Conservation (phyloP, 352 stramenopile genomes). For the Phytophthora parvispora region DNA sequence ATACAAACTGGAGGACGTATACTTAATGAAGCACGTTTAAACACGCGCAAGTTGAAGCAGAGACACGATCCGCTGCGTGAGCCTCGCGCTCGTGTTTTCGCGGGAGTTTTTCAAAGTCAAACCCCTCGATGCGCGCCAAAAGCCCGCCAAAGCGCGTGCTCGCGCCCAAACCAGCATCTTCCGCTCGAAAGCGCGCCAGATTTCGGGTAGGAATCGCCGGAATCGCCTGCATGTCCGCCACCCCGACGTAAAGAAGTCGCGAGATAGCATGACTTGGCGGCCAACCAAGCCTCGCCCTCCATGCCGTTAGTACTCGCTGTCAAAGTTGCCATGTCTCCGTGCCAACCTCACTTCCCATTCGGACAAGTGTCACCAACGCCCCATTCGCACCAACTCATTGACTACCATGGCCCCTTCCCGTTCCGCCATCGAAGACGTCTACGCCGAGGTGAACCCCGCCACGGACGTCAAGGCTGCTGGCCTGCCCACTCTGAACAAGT, state of each 20-base stretch:
- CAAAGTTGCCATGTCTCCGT: neutral
- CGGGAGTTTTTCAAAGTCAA: slow-evolving; percentile 27
- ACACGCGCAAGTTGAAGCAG: slow-evolving; percentile 29
- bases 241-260: slow-evolving; percentile 29
- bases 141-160: neutral
- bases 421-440: slow-evolving; percentile 18
- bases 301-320: neutral
- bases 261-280: slow-evolving; percentile 6
- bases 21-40: too few relatives aligned
- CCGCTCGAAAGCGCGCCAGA: slow-evolving; percentile 19
- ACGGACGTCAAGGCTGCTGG: slow-evolving; percentile 10
- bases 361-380: slow-evolving; percentile 13
- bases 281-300: neutral
- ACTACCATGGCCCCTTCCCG: slow-evolving; percentile 24
- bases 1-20: neutral
- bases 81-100: slow-evolving; percentile 9
- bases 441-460: slow-evolving; percentile 14
- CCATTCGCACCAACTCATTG: neutral
- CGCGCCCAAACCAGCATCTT: neutral
- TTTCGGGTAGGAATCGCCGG: slow-evolving; percentile 4
- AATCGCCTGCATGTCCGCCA: slow-evolving; percentile 22
- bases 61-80: slow-evolving; percentile 14
- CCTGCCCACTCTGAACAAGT: slow-evolving; percentile 27
- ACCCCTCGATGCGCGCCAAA: slow-evolving; percentile 2
- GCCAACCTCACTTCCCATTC: slow-evolving; percentile 24